Base-by-base conservation (phyloP, 768 basidiomycete genomes). In the Podaxis rugospora region DNA sequence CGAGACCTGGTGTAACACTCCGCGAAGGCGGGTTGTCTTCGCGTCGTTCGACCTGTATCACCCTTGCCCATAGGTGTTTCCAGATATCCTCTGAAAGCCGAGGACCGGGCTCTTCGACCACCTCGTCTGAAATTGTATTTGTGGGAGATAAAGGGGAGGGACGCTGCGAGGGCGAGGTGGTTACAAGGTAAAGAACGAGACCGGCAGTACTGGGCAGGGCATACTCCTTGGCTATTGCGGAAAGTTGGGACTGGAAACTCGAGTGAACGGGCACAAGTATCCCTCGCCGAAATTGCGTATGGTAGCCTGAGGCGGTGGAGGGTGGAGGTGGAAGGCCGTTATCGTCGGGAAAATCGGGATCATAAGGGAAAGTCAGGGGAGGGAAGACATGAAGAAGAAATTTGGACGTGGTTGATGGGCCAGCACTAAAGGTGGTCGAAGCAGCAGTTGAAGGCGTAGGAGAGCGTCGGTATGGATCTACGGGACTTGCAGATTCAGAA, bases 191-290 rank as follows among this genome's bases (percentile, higher is more conserved):
- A 1, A 98, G 79, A 46, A 92, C 78, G 51, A 98, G 74, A 4
- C 95, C 95, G 13, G 83, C 74, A 0, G 91, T 92, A 65, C 89
- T 93, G 1, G 95, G 95, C 16, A 98, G 78, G 2, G 92, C 91
- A 68, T 95, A 98, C 74, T 98, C 95, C 72, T 88, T 88, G 13
- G 95, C 94, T 55, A 98, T 97, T 5, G 93, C 90, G 21, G 80
- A 78, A 9, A 97, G 75, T 70, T 97, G 95, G 0, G 87, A 82
- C 44, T 92, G 88, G 1, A 98, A 76, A 0, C 89, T 92, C 4
- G 94, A 79, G 69, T 95, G 85, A 0, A 98, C 79, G 0, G 95
- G 89, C 3, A 98, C 83, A 11, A 98, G 80, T n/a, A 86, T 87
- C 6, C 95, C 95, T 27, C 95, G 84, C 13, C 84, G 83, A 68